Evolutionary conservation across 805 yeast genomes (phyloP), one percentile per base, ranked within the genome.

Genomic region (Blastobotrys chiropterorum): DNA sequence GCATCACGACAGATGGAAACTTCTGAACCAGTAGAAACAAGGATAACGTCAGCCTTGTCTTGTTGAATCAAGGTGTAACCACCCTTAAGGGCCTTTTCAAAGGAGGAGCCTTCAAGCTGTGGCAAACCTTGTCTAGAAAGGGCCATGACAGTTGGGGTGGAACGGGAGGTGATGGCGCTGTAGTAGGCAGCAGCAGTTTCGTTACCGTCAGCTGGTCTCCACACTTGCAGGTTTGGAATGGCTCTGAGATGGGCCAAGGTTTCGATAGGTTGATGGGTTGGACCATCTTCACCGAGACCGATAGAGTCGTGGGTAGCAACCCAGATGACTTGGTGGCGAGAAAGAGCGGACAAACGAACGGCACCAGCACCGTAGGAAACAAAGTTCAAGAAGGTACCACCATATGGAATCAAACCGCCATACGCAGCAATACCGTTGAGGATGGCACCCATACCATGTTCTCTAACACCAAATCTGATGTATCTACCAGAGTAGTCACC

Each of bases 381-480:
- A 64, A 92, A 92, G 83, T 94, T 92, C 72, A 92, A 79, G 90
- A 92, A 92, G 67, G 99, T 92, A 74, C 96, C 98, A 72, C 97
- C 97, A 76, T 83, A 90, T 63, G 90, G 84, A 72, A 83, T 86
- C 79, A 77, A 82, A 76, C 87, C 88, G 59, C 83, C 83, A 67
- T 75, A 92, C 51, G 97, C 97, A 54, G 94, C 79, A 63, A 92
- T 86, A 85, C 99, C 99, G 75, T 94, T 92, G 82, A 90, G 80
- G 71, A 90, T 86, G 59, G 97, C 97, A 76, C 96, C 97, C 97
- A 92, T 90, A 72, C 88, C 97, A 75, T 94, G 98, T 79, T 92
- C 99, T 76, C 99, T 86, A 60, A 92, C 96, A 83, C 99, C 99
- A 72, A 85, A 92, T 77, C 97, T 85, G 73, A 92, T 78, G 78